Percentiles rank a stretch among this genome's conserved stretches.
phyloP scores from a whole-genome alignment of 176 grass and related monocot genomes.

The Rhynchospora tenuis region DNA sequence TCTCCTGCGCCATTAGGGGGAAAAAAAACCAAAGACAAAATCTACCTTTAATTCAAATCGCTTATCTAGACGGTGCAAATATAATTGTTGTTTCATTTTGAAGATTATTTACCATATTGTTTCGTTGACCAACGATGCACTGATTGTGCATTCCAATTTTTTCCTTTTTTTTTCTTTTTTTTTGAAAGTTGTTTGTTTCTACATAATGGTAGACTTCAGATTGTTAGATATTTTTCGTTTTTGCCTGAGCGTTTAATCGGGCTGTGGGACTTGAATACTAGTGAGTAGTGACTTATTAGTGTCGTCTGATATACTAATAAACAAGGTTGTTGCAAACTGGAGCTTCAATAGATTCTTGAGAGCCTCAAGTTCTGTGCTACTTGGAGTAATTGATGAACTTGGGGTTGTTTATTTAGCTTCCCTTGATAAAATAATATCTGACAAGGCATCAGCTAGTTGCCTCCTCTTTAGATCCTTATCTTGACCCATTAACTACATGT shows the following conservation, averaged over 20 bases:
- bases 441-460: constrained; percentile 30
- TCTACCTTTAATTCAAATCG: no score
- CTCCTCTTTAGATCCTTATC: constrained; percentile 35
- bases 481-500: constrained; percentile 36
- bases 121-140: no score
- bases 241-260: constrained; percentile 61
- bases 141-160: no score
- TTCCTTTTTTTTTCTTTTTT: no score
- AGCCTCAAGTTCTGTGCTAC: constrained; percentile 48
- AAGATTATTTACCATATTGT: no score
- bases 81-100: no score
- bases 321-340: constrained; percentile 9
- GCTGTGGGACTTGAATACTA: constrained; percentile 63
- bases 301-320: constrained; percentile 37
- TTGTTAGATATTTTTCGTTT: constrained; percentile 76
- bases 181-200: no score
- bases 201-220: constrained; percentile 73
- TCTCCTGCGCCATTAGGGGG: no score
- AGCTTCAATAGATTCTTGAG: constrained; percentile 66
- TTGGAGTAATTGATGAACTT: constrained; percentile 66
- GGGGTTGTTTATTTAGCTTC: constrained; percentile 67
- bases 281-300: constrained; percentile 25
- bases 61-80: no score
- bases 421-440: constrained; percentile 61
- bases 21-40: no score